phyloP scores from a whole-genome alignment of 495 filamentous ascomycete genomes.

The Hypoxylon perforatum region DNA sequence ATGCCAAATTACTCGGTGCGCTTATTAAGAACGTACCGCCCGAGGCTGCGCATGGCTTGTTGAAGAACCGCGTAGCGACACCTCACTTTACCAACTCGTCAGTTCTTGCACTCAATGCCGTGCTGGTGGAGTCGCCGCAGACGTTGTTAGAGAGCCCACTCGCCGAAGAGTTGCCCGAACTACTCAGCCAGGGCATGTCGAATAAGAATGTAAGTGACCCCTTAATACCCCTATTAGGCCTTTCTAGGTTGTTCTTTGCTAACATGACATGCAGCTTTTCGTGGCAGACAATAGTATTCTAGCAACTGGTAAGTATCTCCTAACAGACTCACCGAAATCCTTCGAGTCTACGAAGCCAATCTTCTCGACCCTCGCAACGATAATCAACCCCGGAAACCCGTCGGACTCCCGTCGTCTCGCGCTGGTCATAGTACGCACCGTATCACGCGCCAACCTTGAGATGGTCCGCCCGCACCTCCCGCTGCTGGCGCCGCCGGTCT shows the following conservation, averaged over 20 bases:
- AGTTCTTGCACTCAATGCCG: slow-evolving; percentile 86
- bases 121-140: slow-evolving; percentile 80
- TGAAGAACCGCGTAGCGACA: slow-evolving; percentile 85
- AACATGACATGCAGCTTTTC: slow-evolving; percentile 66
- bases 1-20: slow-evolving; percentile 87
- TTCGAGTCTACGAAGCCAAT: slow-evolving; percentile 81
- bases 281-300: slow-evolving; percentile 90
- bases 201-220: slow-evolving; percentile 71
- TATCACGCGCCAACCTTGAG: slow-evolving; percentile 79
- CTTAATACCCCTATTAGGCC: not conserved
- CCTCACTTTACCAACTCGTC: slow-evolving; percentile 72
- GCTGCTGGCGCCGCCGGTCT: slow-evolving; percentile 82
- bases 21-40: slow-evolving; percentile 83
- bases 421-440: slow-evolving; percentile 88
- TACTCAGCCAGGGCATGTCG: slow-evolving; percentile 83
- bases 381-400: slow-evolving; percentile 79
- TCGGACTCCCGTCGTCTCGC: slow-evolving; percentile 86
- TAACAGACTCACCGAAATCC: slow-evolving; percentile 68
- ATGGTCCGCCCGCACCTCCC: slow-evolving; percentile 81
- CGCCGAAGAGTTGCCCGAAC: slow-evolving; percentile 73
- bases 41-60: slow-evolving; percentile 71
- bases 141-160: slow-evolving; percentile 71
- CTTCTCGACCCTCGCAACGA: slow-evolving; percentile 76
- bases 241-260: not conserved
- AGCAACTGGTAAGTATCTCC: slow-evolving; percentile 93